These are phyloP conservation scores for Hymenoscyphus scutula DNA, from an alignment of 2,329 filamentous ascomycete genomes.

Conservation along the genomic window DNA sequence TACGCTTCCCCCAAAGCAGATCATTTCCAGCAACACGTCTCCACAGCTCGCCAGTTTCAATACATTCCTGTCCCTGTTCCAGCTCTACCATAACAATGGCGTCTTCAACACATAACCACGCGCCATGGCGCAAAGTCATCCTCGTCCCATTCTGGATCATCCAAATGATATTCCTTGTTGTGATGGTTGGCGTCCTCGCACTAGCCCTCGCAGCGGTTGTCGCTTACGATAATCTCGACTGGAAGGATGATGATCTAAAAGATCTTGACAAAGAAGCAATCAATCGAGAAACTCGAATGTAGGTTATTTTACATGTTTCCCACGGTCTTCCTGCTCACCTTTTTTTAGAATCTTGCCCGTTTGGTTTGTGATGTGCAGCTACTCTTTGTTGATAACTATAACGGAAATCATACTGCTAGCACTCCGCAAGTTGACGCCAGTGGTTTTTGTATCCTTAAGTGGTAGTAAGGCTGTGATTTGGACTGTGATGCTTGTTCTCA, in stretches of 20 bases:
- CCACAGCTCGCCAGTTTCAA: background rate
- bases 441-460: conserved; percentile 27
- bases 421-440: conserved; percentile 25
- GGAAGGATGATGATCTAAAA: background rate
- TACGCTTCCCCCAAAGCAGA: background rate
- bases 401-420: conserved; percentile 30
- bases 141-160: conserved; percentile 31
- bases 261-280: background rate
- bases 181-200: conserved; percentile 20
- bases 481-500: conserved; percentile 22
- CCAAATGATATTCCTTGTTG: conserved; percentile 24
- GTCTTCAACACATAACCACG: conserved; percentile 18
- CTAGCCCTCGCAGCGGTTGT: conserved; percentile 17
- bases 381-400: conserved; percentile 27
- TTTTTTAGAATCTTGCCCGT: conserved; percentile 16
- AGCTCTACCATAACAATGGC: background rate
- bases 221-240: background rate
- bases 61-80: background rate
- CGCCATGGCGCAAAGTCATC: conserved; percentile 28
- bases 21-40: background rate
- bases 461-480: conserved; percentile 25
- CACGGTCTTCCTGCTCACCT: background rate
- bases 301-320: background rate
- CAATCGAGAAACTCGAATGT: background rate
- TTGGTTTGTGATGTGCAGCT: conserved; percentile 18